These are phyloP conservation scores for Erythrobasidium hasegawianum DNA, from an alignment of 1,284 basidiomycete genomes.

Conservation along the genomic window DNA sequence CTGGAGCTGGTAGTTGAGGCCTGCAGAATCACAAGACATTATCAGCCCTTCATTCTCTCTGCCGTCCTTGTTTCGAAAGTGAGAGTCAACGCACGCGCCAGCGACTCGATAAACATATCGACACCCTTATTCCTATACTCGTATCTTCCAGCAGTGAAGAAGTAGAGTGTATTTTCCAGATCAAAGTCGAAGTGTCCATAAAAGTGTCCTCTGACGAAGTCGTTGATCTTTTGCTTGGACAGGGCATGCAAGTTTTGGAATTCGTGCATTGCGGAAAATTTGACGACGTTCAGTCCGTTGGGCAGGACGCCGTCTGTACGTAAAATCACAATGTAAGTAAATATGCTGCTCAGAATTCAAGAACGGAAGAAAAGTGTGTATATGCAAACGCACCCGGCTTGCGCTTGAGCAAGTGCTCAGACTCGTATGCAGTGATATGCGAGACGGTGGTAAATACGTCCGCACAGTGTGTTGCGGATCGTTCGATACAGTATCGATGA, in stretches of 20 bases:
- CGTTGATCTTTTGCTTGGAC: slow-evolving; percentile 93
- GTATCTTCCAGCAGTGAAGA: slow-evolving; percentile 98
- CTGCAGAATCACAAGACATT: slow-evolving; percentile 40
- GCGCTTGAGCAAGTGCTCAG: slow-evolving; percentile 91
- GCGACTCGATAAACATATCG: slow-evolving; percentile 97
- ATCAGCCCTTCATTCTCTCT: neutral
- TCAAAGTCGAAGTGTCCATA: slow-evolving; percentile 75
- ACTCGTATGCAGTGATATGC: slow-evolving; percentile 95
- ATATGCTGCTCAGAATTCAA: neutral
- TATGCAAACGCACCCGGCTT: slow-evolving; percentile 66
- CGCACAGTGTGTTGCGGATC: slow-evolving; percentile 86
- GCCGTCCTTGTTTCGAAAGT: neutral
- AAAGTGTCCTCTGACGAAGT: slow-evolving; percentile 95
- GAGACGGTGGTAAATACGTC: slow-evolving; percentile 98
- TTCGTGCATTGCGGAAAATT: slow-evolving; percentile 90
- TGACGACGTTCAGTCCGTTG: slow-evolving; percentile 96
- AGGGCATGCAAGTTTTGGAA: slow-evolving; percentile 91
- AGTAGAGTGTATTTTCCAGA: slow-evolving; percentile 89
- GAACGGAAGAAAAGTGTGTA: no score
- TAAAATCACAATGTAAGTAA: neutral
- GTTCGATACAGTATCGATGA: slow-evolving; percentile 88
- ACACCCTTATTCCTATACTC: slow-evolving; percentile 99
- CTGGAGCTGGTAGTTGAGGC: slow-evolving; percentile 80
- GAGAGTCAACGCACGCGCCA: slow-evolving; percentile 62
- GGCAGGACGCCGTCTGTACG: slow-evolving; percentile 84